These are phyloP conservation scores for Pugionium dolabratum DNA, from an alignment of 345 rosid species.

Conservation along the genomic window DNA sequence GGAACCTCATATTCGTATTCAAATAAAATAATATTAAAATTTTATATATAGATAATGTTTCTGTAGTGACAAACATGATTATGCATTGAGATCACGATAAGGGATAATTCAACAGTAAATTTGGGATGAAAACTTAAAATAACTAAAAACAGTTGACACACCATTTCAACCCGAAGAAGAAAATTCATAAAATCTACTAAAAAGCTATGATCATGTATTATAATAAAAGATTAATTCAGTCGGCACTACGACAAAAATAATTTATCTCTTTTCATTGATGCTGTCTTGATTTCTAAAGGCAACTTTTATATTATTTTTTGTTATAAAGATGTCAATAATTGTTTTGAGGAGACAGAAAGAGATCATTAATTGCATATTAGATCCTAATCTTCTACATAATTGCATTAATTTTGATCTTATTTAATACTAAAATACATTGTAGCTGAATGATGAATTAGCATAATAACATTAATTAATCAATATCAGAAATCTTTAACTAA, in stretches of 20 bases:
- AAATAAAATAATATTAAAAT: neutral
- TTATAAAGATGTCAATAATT: conserved; percentile 8
- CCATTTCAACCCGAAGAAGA: conserved; percentile 26
- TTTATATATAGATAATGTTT: conserved; percentile 21
- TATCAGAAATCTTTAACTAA: neutral
- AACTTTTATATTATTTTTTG: conserved; percentile 1
- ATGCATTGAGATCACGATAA: conserved; percentile 32
- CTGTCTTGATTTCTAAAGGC: conserved; percentile 21
- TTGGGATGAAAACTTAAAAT: conserved; percentile 30
- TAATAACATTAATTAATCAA: neutral
- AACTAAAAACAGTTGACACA: conserved; percentile 35
- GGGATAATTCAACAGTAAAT: conserved; percentile 32
- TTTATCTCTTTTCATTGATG: conserved; percentile 17
- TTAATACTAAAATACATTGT: neutral
- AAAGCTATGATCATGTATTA: conserved; percentile 25
- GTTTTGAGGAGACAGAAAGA: neutral
- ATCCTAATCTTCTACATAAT: conserved; percentile 8
- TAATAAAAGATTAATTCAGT: conserved; percentile 23
- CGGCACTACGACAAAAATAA: conserved; percentile 28
- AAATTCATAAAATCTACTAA: conserved; percentile 22
- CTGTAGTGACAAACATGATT: conserved; percentile 42
- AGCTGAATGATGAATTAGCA: neutral
- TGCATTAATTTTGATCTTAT: neutral
- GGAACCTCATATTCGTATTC: neutral
- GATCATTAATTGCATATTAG: neutral